phyloP scores from a whole-genome alignment of 202 grass and related monocot species.

The Dendrocalamus latiflorus region DNA sequence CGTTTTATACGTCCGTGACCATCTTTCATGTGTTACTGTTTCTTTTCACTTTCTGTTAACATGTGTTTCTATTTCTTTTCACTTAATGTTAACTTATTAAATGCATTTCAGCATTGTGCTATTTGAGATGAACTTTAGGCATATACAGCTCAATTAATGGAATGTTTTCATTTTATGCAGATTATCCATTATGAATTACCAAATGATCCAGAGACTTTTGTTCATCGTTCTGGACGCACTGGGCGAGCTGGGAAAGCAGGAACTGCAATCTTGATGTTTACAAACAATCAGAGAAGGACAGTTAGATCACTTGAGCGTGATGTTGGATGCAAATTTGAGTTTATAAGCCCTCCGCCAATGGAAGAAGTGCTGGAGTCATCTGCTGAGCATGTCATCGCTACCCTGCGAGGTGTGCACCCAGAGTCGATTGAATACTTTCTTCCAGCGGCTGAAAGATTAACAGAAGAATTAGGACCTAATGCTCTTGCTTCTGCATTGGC shows the following conservation, averaged over 20 bases:
- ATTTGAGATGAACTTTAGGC: neutral
- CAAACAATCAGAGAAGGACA: constrained; percentile 83
- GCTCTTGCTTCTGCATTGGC: constrained; percentile 93
- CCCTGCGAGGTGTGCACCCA: constrained; percentile 64
- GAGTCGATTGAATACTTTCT: constrained; percentile 81
- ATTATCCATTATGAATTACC: no score
- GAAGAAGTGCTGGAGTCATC: constrained; percentile 83
- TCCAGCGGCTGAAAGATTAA: constrained; percentile 66
- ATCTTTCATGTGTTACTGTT: neutral
- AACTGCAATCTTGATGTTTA: constrained; percentile 93
- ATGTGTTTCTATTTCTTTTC: no score
- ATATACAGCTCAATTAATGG: constrained; percentile 1
- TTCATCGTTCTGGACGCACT: no score
- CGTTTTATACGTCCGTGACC: neutral
- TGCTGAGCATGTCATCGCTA: constrained; percentile 90
- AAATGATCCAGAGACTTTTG: no score
- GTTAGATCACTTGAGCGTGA: constrained; percentile 93
- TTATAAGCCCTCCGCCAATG: constrained; percentile 73
- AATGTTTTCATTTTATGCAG: constrained; percentile 43
- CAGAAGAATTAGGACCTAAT: constrained; percentile 65
- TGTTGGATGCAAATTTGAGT: constrained; percentile 84
- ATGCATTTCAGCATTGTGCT: neutral
- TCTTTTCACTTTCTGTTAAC: neutral
- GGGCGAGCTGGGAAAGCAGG: constrained; percentile 94
- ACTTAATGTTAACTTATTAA: no score